phyloP scores from a whole-genome alignment of 1,284 basidiomycete species.

The Sporisorium sorghi region DNA sequence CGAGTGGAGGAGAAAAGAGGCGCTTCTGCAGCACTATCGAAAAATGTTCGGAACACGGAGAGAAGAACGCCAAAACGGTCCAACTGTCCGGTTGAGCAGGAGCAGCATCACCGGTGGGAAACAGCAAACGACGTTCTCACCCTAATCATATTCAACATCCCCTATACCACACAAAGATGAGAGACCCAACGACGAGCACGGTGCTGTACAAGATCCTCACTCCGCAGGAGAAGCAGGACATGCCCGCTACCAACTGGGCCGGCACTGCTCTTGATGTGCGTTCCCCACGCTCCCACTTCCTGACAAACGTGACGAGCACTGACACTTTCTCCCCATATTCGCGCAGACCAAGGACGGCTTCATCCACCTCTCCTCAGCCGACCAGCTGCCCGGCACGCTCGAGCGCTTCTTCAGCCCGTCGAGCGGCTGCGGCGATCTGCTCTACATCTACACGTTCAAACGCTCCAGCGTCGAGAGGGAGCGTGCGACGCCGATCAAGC shows the following conservation, averaged over 20 bases:
- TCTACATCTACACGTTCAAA: slow-evolving; percentile 49
- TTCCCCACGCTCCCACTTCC: background rate
- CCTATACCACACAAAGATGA: slow-evolving; percentile 15
- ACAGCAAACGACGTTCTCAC: background rate
- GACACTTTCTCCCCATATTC: background rate
- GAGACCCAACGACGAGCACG: slow-evolving; percentile 51
- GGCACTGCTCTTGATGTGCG: slow-evolving; percentile 60
- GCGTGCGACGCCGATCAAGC: slow-evolving; percentile 34
- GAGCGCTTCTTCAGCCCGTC: slow-evolving; percentile 52
- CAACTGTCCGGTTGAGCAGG: background rate
- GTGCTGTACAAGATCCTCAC: slow-evolving; percentile 65
- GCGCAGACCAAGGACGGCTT: slow-evolving; percentile 58
- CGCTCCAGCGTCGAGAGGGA: slow-evolving; percentile 37
- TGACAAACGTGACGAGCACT: background rate
- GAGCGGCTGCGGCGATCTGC: slow-evolving; percentile 45
- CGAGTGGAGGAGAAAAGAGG: slow-evolving; percentile 10
- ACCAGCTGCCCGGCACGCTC: slow-evolving; percentile 56
- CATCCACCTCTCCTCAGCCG: slow-evolving; percentile 59
- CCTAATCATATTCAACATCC: background rate
- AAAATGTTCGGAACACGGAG: slow-evolving; percentile 14
- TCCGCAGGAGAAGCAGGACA: slow-evolving; percentile 40
- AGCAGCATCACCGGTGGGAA: background rate
- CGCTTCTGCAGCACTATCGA: background rate
- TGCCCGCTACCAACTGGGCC: slow-evolving; percentile 48
- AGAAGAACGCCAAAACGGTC: slow-evolving; percentile 7